Percentiles rank a stretch among this genome's conserved stretches.
Evolutionary conservation across 2,329 filamentous ascomycete species (phyloP).

Genomic region (Colletotrichum ledebouriae): DNA sequence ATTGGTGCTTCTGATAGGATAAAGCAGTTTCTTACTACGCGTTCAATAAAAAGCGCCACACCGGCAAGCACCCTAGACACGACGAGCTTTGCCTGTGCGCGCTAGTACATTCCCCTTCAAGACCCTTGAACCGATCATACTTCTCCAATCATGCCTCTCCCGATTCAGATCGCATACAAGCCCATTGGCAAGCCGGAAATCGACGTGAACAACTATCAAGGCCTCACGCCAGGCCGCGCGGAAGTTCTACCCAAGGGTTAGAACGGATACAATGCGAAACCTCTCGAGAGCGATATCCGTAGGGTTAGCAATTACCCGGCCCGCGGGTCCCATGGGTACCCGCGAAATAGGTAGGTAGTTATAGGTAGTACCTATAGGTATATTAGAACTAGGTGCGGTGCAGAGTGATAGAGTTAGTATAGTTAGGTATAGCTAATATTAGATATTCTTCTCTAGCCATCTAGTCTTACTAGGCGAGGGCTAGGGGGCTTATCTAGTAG

Average conservation of each 20-base stretch:
- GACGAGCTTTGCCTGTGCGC: no score
- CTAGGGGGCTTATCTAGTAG: no score
- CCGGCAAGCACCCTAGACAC: neutral
- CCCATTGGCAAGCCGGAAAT: conserved; percentile 47
- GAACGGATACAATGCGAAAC: conserved; percentile 52
- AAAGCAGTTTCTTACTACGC: neutral
- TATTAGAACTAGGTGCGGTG: no score
- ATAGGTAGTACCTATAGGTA: no score
- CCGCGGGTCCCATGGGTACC: no score
- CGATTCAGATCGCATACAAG: conserved; percentile 40
- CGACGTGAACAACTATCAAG: conserved; percentile 44
- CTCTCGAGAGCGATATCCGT: conserved; percentile 54
- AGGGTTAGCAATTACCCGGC: no score
- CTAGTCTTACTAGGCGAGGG: no score
- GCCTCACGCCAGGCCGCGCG: conserved; percentile 52
- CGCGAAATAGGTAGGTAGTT: no score
- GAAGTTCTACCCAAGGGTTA: conserved; percentile 56
- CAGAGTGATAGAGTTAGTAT: no score
- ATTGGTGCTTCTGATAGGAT: neutral
- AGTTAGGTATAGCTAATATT: no score
- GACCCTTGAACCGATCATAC: neutral
- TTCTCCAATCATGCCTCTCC: conserved; percentile 36
- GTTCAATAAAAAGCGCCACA: conserved; percentile 25
- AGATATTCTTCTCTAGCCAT: no score
- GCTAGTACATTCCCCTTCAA: neutral